Evolutionary conservation across 176 grass and related monocot genomes (phyloP), one percentile per base, ranked within the genome.

Genomic region (Paspalum vaginatum): DNA sequence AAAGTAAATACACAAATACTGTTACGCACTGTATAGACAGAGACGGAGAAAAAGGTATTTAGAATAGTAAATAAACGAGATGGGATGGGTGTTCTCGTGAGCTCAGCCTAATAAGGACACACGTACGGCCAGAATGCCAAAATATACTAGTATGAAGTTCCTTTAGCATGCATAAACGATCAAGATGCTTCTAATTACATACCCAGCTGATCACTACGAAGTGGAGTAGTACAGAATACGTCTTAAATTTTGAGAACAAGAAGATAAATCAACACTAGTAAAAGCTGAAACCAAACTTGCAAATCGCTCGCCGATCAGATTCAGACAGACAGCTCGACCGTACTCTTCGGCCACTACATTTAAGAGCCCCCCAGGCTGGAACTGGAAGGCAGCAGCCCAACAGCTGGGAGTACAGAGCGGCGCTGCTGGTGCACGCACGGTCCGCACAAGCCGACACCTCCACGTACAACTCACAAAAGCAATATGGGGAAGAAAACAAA

Each of bases 301-400:
- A 65, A 9, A 11, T 12, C n/a, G 38, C 50, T 15, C 42, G 17
- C 43, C 0, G 77, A 44, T 13, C 14, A 68, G 39, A 44, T 54
- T 56, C 49, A 18, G 38, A 68, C 38, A 80, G 50, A 18, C 77
- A 68, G 52, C 21, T 68, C 15, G 51, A 80, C 77, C 55, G 24
- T n/a, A n/a, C n/a, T 75, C 71, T 66, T 49, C 56, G 70, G 16
- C 44, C 60, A n/a, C 25, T 48, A 22, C 70, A 74, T 21, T 80
- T 5, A 69, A 32, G 32, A 70, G 57, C 44, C 63, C 44, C 63
- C 64, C 50, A 80, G 77, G 32, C 77, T 68, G 77, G 63, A 68
- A 79, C 77, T 68, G 77, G 63, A 68, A 79, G 21, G 62, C 61
- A 20, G 27, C 60, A 20, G 27, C 45, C 17, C 46, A 79, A 9